Evolutionary conservation across 2,329 filamentous ascomycete species (phyloP).

Genomic region (Penicillium fuscoglaucum): DNA sequence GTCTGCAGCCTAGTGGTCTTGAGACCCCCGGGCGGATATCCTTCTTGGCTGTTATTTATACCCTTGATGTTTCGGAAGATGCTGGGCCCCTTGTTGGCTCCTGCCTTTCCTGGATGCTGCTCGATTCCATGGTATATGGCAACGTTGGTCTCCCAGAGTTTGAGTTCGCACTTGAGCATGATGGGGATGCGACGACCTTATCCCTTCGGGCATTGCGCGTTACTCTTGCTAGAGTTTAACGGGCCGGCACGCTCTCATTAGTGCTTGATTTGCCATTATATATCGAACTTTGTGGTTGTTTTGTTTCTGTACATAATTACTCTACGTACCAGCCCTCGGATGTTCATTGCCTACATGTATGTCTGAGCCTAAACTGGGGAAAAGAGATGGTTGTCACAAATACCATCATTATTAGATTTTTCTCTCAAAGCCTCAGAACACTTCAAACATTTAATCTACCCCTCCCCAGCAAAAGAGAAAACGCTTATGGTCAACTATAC

Average conservation of each 20-base stretch:
- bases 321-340: not conserved
- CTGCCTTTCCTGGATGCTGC: conserved; percentile 19
- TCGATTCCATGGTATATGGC: conserved; percentile 20
- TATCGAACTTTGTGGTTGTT: not conserved
- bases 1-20: conserved; percentile 29
- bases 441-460: too few relatives aligned
- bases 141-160: conserved; percentile 26
- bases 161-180: conserved; percentile 18
- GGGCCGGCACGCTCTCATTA: not conserved
- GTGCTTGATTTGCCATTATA: not conserved
- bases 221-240: conserved; percentile 1
- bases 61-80: not conserved
- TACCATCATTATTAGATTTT: too few relatives aligned
- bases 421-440: too few relatives aligned
- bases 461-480: too few relatives aligned
- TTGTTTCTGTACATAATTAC: not conserved
- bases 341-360: too few relatives aligned
- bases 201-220: conserved; percentile 17
- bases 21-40: conserved; percentile 12
- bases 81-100: conserved; percentile 16
- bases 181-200: conserved; percentile 15
- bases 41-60: conserved; percentile 23
- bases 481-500: too few relatives aligned
- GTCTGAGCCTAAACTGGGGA: not conserved
- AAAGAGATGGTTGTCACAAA: not conserved